Evolutionary conservation across 2,329 filamentous ascomycete species (phyloP).

Genomic region (Colletotrichum aenigma): DNA sequence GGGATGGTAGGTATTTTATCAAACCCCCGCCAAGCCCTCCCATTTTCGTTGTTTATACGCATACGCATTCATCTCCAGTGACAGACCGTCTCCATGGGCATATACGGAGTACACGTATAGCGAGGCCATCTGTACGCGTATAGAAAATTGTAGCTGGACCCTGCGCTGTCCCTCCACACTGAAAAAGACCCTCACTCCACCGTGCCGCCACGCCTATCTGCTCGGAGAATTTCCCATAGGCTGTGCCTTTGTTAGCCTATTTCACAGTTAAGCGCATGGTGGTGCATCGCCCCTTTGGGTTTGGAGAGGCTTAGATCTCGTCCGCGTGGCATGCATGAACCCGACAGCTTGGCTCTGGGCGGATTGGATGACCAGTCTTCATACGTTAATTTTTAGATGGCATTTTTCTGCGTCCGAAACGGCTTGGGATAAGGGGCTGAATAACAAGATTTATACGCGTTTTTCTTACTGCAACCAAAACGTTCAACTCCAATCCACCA

Average conservation of each 20-base stretch:
- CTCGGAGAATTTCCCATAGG: background rate
- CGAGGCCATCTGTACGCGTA: background rate
- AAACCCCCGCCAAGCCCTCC: background rate
- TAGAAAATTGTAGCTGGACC: background rate
- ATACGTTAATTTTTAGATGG: background rate
- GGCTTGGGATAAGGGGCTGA: background rate
- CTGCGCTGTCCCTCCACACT: background rate
- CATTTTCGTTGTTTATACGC: background rate
- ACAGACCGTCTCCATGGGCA: background rate
- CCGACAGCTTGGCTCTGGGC: background rate
- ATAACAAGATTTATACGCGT: background rate
- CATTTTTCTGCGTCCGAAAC: background rate
- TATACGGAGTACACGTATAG: background rate
- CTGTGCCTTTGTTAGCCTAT: background rate
- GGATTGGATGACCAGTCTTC: background rate
- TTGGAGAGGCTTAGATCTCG: background rate
- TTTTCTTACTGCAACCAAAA: background rate
- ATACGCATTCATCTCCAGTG: background rate
- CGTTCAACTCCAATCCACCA: background rate
- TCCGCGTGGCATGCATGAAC: background rate
- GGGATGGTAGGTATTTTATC: background rate
- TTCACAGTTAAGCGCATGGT: background rate
- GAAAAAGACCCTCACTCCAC: background rate
- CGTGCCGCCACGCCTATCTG: background rate
- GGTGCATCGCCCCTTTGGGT: background rate